A percentile compares a stretch with the other conserved stretches of the same genome.
phyloP scores from a whole-genome alignment of 306 rosid species.

The Prunus salicina region DNA sequence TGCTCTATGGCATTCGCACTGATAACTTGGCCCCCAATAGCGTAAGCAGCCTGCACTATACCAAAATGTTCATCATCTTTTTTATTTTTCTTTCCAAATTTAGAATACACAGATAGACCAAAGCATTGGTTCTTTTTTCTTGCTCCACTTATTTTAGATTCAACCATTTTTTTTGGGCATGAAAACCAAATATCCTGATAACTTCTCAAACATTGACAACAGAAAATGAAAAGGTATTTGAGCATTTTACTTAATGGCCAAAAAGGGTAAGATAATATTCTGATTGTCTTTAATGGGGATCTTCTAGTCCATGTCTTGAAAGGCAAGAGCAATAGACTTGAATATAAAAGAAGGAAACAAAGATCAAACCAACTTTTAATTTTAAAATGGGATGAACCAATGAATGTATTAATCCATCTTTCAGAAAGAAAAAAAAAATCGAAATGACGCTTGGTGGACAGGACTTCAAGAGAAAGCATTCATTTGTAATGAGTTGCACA shows the following conservation, averaged over 20 bases:
- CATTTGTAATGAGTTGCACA: conserved; percentile 1
- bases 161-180: background rate
- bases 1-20: conserved; percentile 91
- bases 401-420: too few relatives aligned
- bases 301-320: background rate
- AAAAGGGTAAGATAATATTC: conserved; percentile 6
- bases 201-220: background rate
- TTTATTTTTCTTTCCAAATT: too few relatives aligned
- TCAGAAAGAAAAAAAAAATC: conserved; percentile 31
- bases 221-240: background rate
- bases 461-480: conserved; percentile 5
- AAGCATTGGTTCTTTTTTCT: too few relatives aligned
- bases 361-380: conserved; percentile 9
- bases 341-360: conserved; percentile 15
- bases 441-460: background rate
- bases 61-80: conserved; percentile 7
- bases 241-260: background rate
- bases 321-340: background rate
- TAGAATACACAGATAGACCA: too few relatives aligned
- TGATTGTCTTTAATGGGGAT: background rate
- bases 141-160: background rate
- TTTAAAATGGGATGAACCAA: background rate
- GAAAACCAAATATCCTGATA: background rate
- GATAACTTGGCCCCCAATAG: conserved; percentile 81
- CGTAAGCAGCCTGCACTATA: conserved; percentile 95